Conservation (phyloP, 73 alveolate species). For the Stentor coeruleus region DNA sequence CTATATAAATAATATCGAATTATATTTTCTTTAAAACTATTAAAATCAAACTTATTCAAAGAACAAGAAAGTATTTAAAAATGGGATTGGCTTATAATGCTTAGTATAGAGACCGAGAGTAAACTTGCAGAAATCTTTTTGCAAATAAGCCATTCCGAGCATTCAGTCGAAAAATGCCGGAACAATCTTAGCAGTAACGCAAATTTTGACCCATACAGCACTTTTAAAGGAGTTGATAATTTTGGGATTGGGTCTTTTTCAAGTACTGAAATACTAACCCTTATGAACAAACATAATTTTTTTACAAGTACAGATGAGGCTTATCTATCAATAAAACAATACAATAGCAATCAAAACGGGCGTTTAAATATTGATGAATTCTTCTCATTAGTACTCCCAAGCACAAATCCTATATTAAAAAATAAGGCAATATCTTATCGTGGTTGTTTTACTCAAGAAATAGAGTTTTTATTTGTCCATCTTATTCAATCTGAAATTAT, state of each 20-base stretch:
- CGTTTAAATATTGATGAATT: slow-evolving; percentile 16
- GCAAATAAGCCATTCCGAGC: background rate
- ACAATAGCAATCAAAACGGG: slow-evolving; percentile 17
- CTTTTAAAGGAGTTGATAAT: background rate
- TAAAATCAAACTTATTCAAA: too few relatives aligned
- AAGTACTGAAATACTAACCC: background rate
- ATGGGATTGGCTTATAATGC: too few relatives aligned
- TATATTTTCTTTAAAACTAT: too few relatives aligned
- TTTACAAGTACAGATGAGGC: background rate
- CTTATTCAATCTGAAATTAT: slow-evolving; percentile 36
- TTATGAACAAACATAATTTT: background rate
- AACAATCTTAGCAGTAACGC: background rate
- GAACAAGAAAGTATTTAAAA: too few relatives aligned
- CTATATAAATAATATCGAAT: too few relatives aligned
- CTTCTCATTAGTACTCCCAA: background rate
- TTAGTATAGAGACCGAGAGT: background rate
- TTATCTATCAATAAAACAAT: background rate
- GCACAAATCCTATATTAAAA: background rate
- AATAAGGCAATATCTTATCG: background rate
- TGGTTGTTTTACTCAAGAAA: slow-evolving; percentile 18
- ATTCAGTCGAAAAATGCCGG: background rate
- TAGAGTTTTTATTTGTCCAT: slow-evolving; percentile 30
- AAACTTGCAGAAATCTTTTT: background rate
- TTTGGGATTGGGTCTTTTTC: background rate
- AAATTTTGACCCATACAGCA: background rate